Base-by-base conservation (phyloP, 495 filamentous ascomycete species). In the Neurospora sp. region DNA sequence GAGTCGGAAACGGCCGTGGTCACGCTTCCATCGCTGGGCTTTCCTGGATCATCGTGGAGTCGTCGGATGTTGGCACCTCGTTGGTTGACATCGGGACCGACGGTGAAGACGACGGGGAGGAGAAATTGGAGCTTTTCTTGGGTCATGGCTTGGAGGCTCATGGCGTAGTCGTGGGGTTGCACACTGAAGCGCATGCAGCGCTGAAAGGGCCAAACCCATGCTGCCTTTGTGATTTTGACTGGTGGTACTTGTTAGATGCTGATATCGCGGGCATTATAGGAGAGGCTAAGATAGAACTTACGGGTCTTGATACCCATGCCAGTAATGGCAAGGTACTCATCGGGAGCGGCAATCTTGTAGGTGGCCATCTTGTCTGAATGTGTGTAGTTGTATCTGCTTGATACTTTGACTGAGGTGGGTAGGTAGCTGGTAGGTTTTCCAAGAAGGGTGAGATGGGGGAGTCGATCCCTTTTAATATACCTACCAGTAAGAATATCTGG, bases 71-170 rank as follows among this genome's bases (percentile, higher is more conserved):
- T 85, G 74, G 79, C 81, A 44, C 83, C 85, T 70, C 84, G 82
- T 23, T 84, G 79, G 69, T 90, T 87, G 74, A 92, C 88, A 72
- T 92, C 87, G 38, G 93, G 92, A 42, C 92, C 92, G 74, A 95
- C 89, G 31, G 93, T 95, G 80, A 95, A 94, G 54, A 94, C 91
- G n/a, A 92, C 91, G 11, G 92, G 92, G 7, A 93, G 86, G 35
- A 88, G 83, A 79, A 93, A 93, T 74, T 93, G 90, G 11, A 95
- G 85, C 82, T 94, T 95, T 81, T 94, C 92, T 73, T 89, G 85
- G 27, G 92, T 95, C 92, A 94, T 95, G 38, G 92, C 92, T 79
- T 93, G 91, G 5, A 94, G 86, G 69, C 86, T 88, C 80, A 94
- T 89, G 42, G 86, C 85, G 78, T 92, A 93, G 80, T 94, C 92